Evolutionary conservation across 306 rosid species (phyloP), one percentile per base, ranked within the genome.

Genomic region (Prinsepia uniflora): DNA sequence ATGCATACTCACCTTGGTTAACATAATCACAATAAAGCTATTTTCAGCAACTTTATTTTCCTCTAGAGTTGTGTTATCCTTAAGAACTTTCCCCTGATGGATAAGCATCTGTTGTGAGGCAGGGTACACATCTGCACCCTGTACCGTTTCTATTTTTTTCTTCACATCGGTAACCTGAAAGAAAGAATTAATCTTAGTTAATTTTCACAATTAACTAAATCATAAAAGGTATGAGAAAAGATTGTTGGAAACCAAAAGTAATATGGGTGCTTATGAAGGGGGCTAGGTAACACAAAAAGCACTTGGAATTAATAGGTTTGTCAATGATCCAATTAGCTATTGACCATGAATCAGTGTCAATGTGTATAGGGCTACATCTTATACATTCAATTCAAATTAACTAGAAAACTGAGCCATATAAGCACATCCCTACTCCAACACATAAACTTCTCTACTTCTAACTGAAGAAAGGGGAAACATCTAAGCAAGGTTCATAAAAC

Each of bases 71-170:
- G 85, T 68, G 49, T 63, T 18, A 55, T 81, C 85, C 76, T 81
- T 77, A 7, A 81, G 82, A 55, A 81, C 82, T 54, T 81, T 81
- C 71, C 85, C 85, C 71, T 81, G 85, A 70, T 81, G 67, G 74
- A 81, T 81, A 70, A 81, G 85, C 85, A 81, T 81, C 57, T 69
- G 82, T 24, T 77, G 81, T 20, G 79, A 3, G n/a, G 85, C 79
- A 69, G 85, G 85, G 77, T 81, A 81, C 68, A 81, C 82, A 57
- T 81, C 85, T 19, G 76, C 53, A 64, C 85, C 82, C 54, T 81
- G 85, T 24, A 42, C 79, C 1, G 74, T n/a, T 57, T 81, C 85
- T 22, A 81, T 81, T 54, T 44, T 69, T 71, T 69, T 70, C 81
- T 81, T 81, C 13, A 81, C 79, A 73, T 81, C 81, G 4, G 65